Evolutionary conservation across 176 grass and related monocot species (phyloP), one percentile per base, ranked within the genome.

Genomic region (Lolium rigidum): DNA sequence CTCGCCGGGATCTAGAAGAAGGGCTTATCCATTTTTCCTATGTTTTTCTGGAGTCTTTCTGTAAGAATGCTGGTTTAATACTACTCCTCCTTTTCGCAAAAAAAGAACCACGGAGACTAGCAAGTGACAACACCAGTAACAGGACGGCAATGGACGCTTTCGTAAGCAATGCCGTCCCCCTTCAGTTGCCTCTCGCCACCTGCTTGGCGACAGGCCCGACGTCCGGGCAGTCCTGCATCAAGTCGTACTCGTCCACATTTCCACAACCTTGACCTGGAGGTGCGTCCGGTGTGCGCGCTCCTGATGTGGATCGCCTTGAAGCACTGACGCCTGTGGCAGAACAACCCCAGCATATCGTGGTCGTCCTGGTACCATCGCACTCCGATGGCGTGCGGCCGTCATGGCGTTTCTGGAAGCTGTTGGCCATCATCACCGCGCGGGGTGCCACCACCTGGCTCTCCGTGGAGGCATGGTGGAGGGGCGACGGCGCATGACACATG

Each of bases 161-260:
- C 47, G 47, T 49, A 13, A 13, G 48, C 48, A 50, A 50, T 50
- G 48, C 48, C 11, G 48, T 13, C 48, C 31, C 31, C 31, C 31
- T 50, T 50, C 48, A 50, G 48, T 3, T 50, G 48, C 48, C 11
- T 1, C 31, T 50, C 48, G 48, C 48, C 48, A 50, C 11, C 11
- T 1, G 10, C 48, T 2, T 50, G 48, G 13, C 48, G 48, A 50
- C 48, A 13, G 48, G 13, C 10, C 48, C 48, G 48, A 13, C 48
- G 61, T 52, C 6, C 5, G 35, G 4, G 77, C 90, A 88, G 2
- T 74, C 86, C 13, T 18, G 31, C 0, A 5, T 11, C 0, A 86
- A 43, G 76, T 88, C 86, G 46, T 82, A 82, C 35, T 88, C 70
- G 83, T 88, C 90, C 9, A n/a, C n/a, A n/a, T n/a, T n/a, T n/a